phyloP scores from a whole-genome alignment of 2,329 filamentous ascomycete genomes.

The Fusarium sterilihyphosum region DNA sequence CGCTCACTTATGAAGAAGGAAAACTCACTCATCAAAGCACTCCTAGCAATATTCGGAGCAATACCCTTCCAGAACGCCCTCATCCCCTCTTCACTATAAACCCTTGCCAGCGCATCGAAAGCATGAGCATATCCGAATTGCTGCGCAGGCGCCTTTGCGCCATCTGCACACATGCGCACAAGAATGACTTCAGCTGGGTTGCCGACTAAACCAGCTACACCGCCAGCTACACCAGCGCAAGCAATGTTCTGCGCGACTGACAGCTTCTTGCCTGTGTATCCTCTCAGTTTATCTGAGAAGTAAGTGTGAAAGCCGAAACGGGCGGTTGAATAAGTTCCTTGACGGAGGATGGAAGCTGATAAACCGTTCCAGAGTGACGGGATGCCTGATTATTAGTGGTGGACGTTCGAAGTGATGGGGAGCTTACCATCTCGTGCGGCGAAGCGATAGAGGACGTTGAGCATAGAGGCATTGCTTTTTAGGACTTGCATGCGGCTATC shows the following conservation, averaged over 20 bases:
- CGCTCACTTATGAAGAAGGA: accelerated
- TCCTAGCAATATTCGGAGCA: conserved; percentile 53
- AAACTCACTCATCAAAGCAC: conserved; percentile 56
- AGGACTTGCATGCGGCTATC: conserved; percentile 56
- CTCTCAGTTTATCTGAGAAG: conserved; percentile 45
- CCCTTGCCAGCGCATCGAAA: conserved; percentile 42
- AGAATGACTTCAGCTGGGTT: conserved; percentile 57
- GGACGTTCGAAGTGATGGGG: accelerated
- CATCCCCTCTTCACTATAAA: conserved; percentile 51
- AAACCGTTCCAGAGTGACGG: conserved; percentile 55
- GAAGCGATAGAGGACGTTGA: conserved; percentile 51
- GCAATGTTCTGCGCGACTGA: conserved; percentile 49
- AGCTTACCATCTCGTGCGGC: conserved; percentile 52
- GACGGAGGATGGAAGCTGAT: conserved; percentile 56
- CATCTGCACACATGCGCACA: conserved; percentile 58
- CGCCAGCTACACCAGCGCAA: conserved; percentile 53
- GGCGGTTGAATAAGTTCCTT: conserved; percentile 57
- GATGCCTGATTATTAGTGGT: conserved; percentile 45
- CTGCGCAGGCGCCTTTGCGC: conserved; percentile 50
- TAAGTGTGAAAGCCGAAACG: conserved; percentile 55
- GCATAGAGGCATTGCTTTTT: conserved; percentile 52
- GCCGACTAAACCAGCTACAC: conserved; percentile 56
- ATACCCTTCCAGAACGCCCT: conserved; percentile 52
- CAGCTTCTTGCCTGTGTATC: conserved; percentile 45
- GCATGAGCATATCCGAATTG: conserved; percentile 54